Evolutionary conservation across 2,329 filamentous ascomycete genomes (phyloP).

Genomic region (Curvularia hawaiiensis): DNA sequence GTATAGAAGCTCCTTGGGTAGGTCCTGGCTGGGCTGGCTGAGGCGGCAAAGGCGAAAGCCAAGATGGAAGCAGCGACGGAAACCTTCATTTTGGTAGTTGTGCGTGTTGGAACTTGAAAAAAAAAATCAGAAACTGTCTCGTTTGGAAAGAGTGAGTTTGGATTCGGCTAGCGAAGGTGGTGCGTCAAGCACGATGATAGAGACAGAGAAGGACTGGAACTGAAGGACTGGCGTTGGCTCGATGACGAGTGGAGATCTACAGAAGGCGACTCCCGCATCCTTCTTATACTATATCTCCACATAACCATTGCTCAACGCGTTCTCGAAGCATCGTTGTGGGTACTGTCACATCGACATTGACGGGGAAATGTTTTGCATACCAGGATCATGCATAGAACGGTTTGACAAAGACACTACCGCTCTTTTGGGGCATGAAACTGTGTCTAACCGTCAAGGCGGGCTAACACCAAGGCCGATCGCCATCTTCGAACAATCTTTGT

Average conservation of each 20-base stretch:
- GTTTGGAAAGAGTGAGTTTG: conserved; percentile 20
- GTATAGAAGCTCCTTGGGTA: conserved; percentile 24
- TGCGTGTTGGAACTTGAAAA: conserved; percentile 13
- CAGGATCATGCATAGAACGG: conserved; percentile 13
- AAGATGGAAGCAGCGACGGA: conserved; percentile 33
- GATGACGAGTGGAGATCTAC: conserved; percentile 20
- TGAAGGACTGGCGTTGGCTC: conserved; percentile 25
- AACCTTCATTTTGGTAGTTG: conserved; percentile 40
- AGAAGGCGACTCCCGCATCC: conserved; percentile 5
- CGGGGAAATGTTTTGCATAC: not conserved
- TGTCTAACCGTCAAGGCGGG: conserved; percentile 4
- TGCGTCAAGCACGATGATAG: conserved; percentile 31
- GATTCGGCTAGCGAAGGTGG: conserved; percentile 25
- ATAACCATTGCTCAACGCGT: not conserved
- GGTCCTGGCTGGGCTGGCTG: conserved; percentile 32
- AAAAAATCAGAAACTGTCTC: conserved; percentile 6
- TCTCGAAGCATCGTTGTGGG: not conserved
- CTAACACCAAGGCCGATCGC: conserved; percentile 17
- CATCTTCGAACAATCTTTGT: conserved; percentile 9
- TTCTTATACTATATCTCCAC: conserved; percentile 19
- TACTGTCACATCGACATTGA: not conserved
- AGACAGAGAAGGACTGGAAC: conserved; percentile 11
- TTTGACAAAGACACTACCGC: conserved; percentile 5
- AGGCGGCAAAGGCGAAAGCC: conserved; percentile 34
- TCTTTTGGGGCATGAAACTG: conserved; percentile 16